A percentile compares a stretch with the other conserved stretches of the same genome.
Conservation (phyloP, 2,329 filamentous ascomycete genomes). For the Myriangium duriaei region DNA sequence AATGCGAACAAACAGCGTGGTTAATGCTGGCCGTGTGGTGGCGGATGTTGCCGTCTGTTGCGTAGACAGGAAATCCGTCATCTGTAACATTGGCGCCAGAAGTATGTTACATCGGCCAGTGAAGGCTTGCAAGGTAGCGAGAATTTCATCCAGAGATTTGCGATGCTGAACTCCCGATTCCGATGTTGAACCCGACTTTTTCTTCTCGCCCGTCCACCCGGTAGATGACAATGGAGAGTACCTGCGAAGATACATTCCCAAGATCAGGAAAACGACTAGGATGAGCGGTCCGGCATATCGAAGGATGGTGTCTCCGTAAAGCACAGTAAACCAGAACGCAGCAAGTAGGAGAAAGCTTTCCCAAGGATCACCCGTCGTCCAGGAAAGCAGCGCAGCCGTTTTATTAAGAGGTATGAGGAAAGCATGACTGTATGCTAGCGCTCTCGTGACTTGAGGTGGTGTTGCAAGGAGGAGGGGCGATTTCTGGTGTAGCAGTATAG, state of each 20-base stretch:
- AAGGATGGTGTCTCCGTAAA: constrained; percentile 79
- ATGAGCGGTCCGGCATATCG: constrained; percentile 73
- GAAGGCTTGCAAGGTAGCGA: constrained; percentile 82
- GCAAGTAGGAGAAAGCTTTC: constrained; percentile 87
- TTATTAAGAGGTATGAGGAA: constrained; percentile 84
- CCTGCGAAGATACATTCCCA: constrained; percentile 82
- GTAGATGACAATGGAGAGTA: constrained; percentile 86
- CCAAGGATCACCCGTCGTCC: constrained; percentile 90
- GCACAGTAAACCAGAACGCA: constrained; percentile 69
- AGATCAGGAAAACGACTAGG: constrained; percentile 64
- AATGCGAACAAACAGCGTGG: constrained; percentile 77
- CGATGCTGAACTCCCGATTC: constrained; percentile 55
- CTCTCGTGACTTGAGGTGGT: constrained; percentile 85
- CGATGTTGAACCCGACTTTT: constrained; percentile 37
- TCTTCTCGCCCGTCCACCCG: constrained; percentile 55
- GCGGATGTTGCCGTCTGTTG: constrained; percentile 85
- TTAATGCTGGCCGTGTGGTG: constrained; percentile 80
- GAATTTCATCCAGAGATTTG: constrained; percentile 93
- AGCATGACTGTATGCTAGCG: constrained; percentile 88
- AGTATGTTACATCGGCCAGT: constrained; percentile 86
- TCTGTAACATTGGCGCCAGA: constrained; percentile 71
- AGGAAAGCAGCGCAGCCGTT: constrained; percentile 73
- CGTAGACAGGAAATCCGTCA: constrained; percentile 79
- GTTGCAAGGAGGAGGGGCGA: constrained; percentile 86
- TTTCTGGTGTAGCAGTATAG: constrained; percentile 93